Conservation (phyloP, 306 rosid genomes). For the Dryas alaskensis region DNA sequence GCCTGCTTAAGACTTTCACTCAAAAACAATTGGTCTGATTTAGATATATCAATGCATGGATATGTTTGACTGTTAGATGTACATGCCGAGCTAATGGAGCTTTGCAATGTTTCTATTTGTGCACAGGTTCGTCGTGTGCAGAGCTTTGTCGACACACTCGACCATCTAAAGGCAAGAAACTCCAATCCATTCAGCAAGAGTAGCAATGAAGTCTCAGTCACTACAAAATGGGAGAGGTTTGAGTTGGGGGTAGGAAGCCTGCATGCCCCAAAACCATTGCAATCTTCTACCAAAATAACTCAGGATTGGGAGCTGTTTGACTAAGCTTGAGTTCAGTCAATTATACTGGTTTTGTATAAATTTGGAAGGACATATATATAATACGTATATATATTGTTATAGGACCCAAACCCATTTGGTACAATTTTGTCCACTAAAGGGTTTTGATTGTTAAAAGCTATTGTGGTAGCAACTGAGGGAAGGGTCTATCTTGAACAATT, state of each 20-base stretch:
- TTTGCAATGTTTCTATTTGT: background rate
- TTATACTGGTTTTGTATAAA: slow-evolving; percentile 6
- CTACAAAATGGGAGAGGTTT: slow-evolving; percentile 53
- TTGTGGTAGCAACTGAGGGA: slow-evolving; percentile 10
- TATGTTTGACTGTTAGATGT: too few species aligned
- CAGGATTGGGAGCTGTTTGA: slow-evolving; percentile 49
- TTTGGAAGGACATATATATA: slow-evolving; percentile 1
- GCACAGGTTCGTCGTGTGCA: slow-evolving; percentile 66
- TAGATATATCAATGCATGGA: background rate
- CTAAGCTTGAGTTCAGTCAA: background rate
- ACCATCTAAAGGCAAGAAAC: slow-evolving; percentile 54
- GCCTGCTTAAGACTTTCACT: background rate
- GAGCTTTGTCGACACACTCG: slow-evolving; percentile 51
- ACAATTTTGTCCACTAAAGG: background rate
- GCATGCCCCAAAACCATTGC: slow-evolving; percentile 25
- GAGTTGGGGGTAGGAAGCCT: slow-evolving; percentile 51
- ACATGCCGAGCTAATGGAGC: background rate
- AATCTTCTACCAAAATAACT: slow-evolving; percentile 37
- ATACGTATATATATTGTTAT: background rate
- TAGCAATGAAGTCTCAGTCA: slow-evolving; percentile 33
- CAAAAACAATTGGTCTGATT: background rate
- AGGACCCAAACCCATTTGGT: background rate
- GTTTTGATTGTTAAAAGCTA: slow-evolving; percentile 16
- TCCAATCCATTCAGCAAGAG: slow-evolving; percentile 28
- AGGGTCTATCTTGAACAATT: background rate